Base-by-base conservation (phyloP, 140 eudicot species). In the Anethum foeniculum region DNA sequence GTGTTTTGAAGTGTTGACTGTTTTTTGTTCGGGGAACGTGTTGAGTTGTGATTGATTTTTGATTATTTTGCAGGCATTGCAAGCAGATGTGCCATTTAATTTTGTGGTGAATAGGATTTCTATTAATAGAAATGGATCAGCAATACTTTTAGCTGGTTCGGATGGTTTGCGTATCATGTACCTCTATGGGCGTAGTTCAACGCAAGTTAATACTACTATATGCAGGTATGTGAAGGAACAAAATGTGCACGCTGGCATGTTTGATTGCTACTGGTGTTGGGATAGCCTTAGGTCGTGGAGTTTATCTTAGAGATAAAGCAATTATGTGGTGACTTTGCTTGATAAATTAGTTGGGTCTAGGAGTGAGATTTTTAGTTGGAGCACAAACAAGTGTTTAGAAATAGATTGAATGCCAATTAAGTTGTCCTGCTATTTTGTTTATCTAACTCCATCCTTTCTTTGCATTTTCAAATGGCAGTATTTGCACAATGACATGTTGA, bases 101-200 rank as follows among this genome's bases (percentile, higher is more conserved):
- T 95, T 89, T 83, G 80, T 74, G 83, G 95, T 95, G 44, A 88
- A 83, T 81, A 90, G 88, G 81, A 89, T 95, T 62, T 86, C 90
- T 38, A 89, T 92, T 25, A 95, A 95, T 74, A 86, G 90, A 84
- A 93, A 90, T 79, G 97, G 99, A 74, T 92, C 97, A 25, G 97
- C 97, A 4, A 71, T 95, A 49, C 87, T 95, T 51, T 84, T 95
- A 80, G 88, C 86, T 74, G 90, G 97, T 48, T 71, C 81, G 48
- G 89, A 88, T 85, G 97, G 97, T 39, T 76, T 92, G 47, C 69
- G 82, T 21, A 85, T 92, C 82, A 92, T 92, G 97, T 88, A 89
- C 84, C 92, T 95, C 27, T 92, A 90, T 79, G 97, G 97, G 32
- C 88, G 91, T 15, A 81, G 90, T 83, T 92, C 97, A 15, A 58